Evolutionary conservation across 164 flowering plant species (phyloP).

Genomic region (Magnolia changhungtana): DNA sequence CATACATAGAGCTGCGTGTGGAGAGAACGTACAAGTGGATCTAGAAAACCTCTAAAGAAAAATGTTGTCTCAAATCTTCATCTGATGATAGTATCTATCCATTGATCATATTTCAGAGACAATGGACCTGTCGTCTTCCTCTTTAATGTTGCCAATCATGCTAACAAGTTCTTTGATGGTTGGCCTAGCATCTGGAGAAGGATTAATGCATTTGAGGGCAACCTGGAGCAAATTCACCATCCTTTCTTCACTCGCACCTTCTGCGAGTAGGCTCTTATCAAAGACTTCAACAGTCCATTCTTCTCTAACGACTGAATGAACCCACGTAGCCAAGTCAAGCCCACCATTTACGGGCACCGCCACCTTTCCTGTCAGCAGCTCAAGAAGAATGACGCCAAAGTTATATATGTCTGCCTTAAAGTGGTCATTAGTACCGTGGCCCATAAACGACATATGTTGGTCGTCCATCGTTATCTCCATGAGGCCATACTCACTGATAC

Average conservation of each 20-base stretch:
- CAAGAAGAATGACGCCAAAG: conserved; percentile 63
- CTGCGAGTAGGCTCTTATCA: conserved; percentile 37
- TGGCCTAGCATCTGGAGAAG: conserved; percentile 46
- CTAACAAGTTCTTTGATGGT: conserved; percentile 42
- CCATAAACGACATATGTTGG: conserved; percentile 18
- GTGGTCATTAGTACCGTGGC: neutral
- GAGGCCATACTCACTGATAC: conserved; percentile 62
- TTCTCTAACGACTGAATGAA: conserved; percentile 53
- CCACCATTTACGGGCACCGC: conserved; percentile 39
- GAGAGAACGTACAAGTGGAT: neutral
- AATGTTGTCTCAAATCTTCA: too few relatives aligned
- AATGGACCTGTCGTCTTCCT: conserved; percentile 58
- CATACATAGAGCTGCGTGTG: too few relatives aligned
- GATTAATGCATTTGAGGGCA: conserved; percentile 55
- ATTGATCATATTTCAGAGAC: conserved; percentile 11
- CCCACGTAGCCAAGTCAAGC: conserved; percentile 53
- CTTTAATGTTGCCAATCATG: conserved; percentile 41
- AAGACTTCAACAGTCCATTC: conserved; percentile 79
- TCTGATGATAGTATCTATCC: too few relatives aligned
- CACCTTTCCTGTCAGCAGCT: conserved; percentile 64
- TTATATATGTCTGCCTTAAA: conserved; percentile 44
- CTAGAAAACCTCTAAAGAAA: neutral
- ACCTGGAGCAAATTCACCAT: conserved; percentile 64
- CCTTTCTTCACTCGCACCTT: conserved; percentile 58
- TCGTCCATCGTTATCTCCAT: conserved; percentile 27